Percentiles rank a stretch among this genome's conserved stretches.
Conservation (phyloP, 2,329 filamentous ascomycete species). For the Parastagonospora nodorum region DNA sequence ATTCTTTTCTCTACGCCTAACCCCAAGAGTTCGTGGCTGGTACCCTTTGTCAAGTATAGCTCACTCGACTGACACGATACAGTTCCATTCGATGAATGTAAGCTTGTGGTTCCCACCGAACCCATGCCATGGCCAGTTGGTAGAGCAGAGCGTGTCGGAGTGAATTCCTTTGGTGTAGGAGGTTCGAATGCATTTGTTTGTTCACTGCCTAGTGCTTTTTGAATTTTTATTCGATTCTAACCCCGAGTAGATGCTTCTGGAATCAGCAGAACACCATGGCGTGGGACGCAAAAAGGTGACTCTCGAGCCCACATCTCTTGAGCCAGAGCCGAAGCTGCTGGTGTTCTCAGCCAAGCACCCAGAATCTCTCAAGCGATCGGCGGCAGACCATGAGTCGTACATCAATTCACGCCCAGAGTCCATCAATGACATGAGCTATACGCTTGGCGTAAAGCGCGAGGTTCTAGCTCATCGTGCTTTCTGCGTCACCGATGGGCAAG, state of each 20-base stretch:
- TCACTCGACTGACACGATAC: background rate
- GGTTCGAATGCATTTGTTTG: constrained; percentile 24
- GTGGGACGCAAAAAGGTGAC: background rate
- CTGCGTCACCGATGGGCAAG: background rate
- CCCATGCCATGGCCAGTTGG: constrained; percentile 10
- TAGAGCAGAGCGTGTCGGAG: constrained; percentile 10
- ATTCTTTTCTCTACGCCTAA: constrained; percentile 16
- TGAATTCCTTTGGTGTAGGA: constrained; percentile 27
- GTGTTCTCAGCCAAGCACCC: background rate
- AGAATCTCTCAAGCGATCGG: background rate
- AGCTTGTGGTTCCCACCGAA: constrained; percentile 5
- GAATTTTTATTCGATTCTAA: constrained; percentile 13
- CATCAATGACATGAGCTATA: background rate
- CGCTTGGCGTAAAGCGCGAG: background rate
- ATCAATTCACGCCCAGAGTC: background rate
- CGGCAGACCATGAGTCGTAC: background rate
- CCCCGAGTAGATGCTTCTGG: background rate
- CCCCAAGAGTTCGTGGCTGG: constrained; percentile 5
- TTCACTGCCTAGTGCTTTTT: no score
- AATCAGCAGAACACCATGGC: background rate
- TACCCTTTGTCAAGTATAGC: background rate
- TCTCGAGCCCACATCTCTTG: background rate
- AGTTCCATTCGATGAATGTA: background rate
- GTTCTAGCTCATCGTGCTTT: background rate
- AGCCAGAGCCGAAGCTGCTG: background rate